These are phyloP conservation scores for Nitzschia inconspicua DNA, from an alignment of 108 stramenopile genomes.

Conservation along the genomic window DNA sequence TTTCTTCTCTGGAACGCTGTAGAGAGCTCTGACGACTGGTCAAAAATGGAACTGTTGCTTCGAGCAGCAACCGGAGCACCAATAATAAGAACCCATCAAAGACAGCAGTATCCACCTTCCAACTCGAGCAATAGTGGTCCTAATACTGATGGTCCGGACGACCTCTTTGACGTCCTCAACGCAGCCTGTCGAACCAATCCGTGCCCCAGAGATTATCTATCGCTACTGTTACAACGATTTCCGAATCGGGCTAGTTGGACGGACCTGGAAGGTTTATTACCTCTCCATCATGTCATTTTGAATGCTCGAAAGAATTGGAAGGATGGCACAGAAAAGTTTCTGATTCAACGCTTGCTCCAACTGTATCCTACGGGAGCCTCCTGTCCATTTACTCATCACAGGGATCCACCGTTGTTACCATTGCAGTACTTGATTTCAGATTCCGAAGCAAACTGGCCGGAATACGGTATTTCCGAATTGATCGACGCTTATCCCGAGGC, in stretches of 20 bases:
- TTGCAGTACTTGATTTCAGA: constrained; percentile 41
- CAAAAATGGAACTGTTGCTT: constrained; percentile 32
- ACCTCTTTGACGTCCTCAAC: constrained; percentile 11
- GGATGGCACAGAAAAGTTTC: constrained; percentile 5
- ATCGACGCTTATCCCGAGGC: constrained; percentile 36
- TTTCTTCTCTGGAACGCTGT: constrained; percentile 29
- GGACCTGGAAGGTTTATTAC: too few relatives aligned
- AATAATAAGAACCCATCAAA: neutral
- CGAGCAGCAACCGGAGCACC: constrained; percentile 16
- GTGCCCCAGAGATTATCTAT: constrained; percentile 28
- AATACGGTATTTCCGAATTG: constrained; percentile 46
- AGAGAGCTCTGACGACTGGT: neutral
- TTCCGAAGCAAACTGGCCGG: constrained; percentile 31
- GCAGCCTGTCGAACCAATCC: constrained; percentile 28
- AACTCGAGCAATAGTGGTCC: too few relatives aligned
- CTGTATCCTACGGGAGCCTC: constrained; percentile 39
- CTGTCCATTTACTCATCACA: constrained; percentile 31
- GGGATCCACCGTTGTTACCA: constrained; percentile 25
- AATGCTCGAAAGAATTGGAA: constrained; percentile 2
- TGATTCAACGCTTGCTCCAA: constrained; percentile 23
- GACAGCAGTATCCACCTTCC: neutral
- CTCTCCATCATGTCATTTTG: constrained; percentile 32
- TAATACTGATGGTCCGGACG: too few relatives aligned
- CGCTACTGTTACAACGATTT: neutral
- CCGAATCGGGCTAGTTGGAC: constrained; percentile 4